These are phyloP conservation scores for Dipodascus albidus DNA, from an alignment of 805 yeast genomes.

Conservation along the genomic window DNA sequence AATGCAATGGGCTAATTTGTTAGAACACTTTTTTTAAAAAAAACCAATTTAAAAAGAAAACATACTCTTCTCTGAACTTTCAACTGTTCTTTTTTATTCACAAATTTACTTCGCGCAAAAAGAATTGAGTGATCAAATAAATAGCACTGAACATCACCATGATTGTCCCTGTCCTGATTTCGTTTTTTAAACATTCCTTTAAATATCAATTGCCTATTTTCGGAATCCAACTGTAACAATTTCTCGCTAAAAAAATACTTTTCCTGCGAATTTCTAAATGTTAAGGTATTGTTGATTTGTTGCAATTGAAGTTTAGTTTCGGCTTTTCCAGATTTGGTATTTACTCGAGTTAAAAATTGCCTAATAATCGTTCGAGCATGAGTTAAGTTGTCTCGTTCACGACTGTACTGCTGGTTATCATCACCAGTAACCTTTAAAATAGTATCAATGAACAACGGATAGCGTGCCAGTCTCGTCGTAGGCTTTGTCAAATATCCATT, in stretches of 20 bases:
- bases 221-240: slow-evolving; percentile 62
- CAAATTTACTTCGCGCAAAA: slow-evolving; percentile 77
- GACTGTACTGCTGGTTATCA: slow-evolving; percentile 28
- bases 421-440: slow-evolving; percentile 72
- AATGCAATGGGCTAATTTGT: slow-evolving; percentile 20
- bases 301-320: slow-evolving; percentile 85
- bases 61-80: slow-evolving; percentile 64
- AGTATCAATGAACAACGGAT: slow-evolving; percentile 73
- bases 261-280: slow-evolving; percentile 70
- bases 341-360: slow-evolving; percentile 63
- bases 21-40: slow-evolving; percentile 19
- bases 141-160: slow-evolving; percentile 76
- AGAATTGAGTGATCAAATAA: slow-evolving; percentile 79
- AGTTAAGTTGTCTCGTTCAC: slow-evolving; percentile 57
- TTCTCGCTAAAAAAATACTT: slow-evolving; percentile 41
- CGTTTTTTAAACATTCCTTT: slow-evolving; percentile 68
- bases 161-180: slow-evolving; percentile 59
- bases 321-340: slow-evolving; percentile 84
- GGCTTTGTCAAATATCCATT: slow-evolving; percentile 92
- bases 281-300: slow-evolving; percentile 73
- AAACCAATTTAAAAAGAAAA: slow-evolving; percentile 27
- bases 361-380: slow-evolving; percentile 68
- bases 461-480: slow-evolving; percentile 90
- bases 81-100: slow-evolving; percentile 82
- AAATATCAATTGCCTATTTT: slow-evolving; percentile 65